Percentiles rank a stretch among this genome's conserved stretches.
phyloP scores from a whole-genome alignment of 202 grass and related monocot genomes.

The Schoenoplectus tabernaemontani region DNA sequence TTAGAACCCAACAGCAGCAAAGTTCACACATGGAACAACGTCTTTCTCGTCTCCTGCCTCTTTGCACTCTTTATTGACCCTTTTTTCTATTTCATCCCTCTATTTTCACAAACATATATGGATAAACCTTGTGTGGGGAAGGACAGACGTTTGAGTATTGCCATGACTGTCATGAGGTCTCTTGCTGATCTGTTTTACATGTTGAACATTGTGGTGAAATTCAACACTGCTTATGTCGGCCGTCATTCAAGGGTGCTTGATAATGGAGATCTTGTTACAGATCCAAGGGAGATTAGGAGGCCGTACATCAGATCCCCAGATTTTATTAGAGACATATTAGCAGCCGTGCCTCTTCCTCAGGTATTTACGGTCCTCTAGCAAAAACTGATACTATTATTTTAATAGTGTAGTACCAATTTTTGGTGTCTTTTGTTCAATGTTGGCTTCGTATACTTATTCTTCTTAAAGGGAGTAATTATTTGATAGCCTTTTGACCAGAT shows the following conservation, averaged over 20 bases:
- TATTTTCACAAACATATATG: not conserved
- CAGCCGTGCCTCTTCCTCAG: constrained; percentile 74
- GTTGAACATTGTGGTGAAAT: constrained; percentile 64
- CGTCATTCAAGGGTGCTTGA: constrained; percentile 66
- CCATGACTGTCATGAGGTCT: constrained; percentile 49
- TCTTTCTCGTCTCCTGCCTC: constrained; percentile 54
- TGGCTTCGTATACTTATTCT: not conserved
- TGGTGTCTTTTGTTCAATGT: not conserved
- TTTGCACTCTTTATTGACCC: constrained; percentile 74
- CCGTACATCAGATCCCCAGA: constrained; percentile 55
- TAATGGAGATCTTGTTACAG: constrained; percentile 66
- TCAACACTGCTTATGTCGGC: constrained; percentile 73
- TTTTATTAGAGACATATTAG: constrained; percentile 52
- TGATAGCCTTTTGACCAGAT: not conserved
- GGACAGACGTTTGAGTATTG: constrained; percentile 32
- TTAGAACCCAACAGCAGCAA: constrained; percentile 57
- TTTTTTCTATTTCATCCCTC: constrained; percentile 69
- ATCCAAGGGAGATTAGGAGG: constrained; percentile 55
- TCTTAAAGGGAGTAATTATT: not conserved
- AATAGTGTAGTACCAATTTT: not conserved
- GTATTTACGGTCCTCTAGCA: constrained; percentile 13
- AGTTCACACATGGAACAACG: constrained; percentile 59
- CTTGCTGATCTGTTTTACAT: constrained; percentile 76
- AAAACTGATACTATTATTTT: not conserved
- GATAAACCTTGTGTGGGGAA: constrained; percentile 46